Percentiles rank a stretch among this genome's conserved stretches.
These are phyloP conservation scores for Plasmodium adleri DNA, from an alignment of 169 alveolate species.

Conservation along the genomic window DNA sequence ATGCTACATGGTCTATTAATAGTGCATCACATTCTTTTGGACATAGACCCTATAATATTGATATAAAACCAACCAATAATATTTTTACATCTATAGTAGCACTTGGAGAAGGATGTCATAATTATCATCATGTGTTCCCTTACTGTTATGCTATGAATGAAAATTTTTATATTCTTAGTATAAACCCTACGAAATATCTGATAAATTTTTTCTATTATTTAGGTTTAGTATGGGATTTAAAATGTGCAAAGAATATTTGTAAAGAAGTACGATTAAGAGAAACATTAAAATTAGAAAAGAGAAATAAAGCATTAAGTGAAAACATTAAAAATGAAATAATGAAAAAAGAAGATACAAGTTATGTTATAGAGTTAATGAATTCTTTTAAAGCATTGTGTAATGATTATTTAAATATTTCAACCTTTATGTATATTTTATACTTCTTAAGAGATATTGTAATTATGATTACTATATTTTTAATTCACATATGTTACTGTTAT, in stretches of 20 bases:
- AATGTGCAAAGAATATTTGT: slow-evolving; percentile 69
- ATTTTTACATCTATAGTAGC: slow-evolving; percentile 87
- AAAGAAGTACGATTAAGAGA: slow-evolving; percentile 71
- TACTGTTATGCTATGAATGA: slow-evolving; percentile 90
- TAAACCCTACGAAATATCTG: slow-evolving; percentile 66
- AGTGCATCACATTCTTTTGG: slow-evolving; percentile 90
- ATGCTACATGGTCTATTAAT: slow-evolving; percentile 90
- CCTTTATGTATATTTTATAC: slow-evolving; percentile 53
- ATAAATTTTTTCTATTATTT: slow-evolving; percentile 54
- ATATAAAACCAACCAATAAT: slow-evolving; percentile 78
- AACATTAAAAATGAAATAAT: slow-evolving; percentile 72
- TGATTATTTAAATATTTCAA: slow-evolving; percentile 67
- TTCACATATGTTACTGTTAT: slow-evolving; percentile 64
- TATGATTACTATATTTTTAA: slow-evolving; percentile 51
- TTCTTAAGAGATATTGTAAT: slow-evolving; percentile 60
- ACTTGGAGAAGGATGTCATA: slow-evolving; percentile 92
- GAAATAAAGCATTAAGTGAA: slow-evolving; percentile 70
- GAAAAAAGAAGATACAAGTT: slow-evolving; percentile 75
- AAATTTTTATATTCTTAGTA: slow-evolving; percentile 73
- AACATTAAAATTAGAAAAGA: slow-evolving; percentile 51
- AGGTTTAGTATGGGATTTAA: slow-evolving; percentile 78
- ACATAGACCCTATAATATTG: slow-evolving; percentile 80
- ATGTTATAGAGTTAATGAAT: slow-evolving; percentile 65
- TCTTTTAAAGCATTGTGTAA: slow-evolving; percentile 59
- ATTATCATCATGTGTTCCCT: slow-evolving; percentile 91